Evolutionary conservation across 2,329 filamentous ascomycete species (phyloP).

Genomic region (Claviceps arundinis): DNA sequence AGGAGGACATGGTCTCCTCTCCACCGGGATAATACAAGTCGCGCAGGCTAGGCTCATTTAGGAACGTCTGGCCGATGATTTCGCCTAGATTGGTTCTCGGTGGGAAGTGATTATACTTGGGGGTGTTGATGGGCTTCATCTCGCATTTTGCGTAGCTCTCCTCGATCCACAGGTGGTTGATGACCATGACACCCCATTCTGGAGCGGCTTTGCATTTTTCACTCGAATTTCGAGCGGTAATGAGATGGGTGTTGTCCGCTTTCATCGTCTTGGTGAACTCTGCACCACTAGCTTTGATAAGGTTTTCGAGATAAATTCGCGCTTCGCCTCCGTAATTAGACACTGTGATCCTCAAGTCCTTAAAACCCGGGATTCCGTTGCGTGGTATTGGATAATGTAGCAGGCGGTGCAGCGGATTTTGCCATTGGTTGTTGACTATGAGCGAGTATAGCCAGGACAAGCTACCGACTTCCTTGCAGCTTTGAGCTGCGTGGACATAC

Average conservation of each 20-base stretch:
- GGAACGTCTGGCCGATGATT: constrained; percentile 76
- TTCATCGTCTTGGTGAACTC: constrained; percentile 93
- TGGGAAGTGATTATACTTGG: constrained; percentile 77
- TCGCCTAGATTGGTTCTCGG: constrained; percentile 82
- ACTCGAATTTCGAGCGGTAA: constrained; percentile 78
- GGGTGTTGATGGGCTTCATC: constrained; percentile 55
- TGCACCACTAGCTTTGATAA: constrained; percentile 72
- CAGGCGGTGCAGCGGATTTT: constrained; percentile 66
- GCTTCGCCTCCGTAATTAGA: constrained; percentile 97
- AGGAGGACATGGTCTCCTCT: constrained; percentile 28
- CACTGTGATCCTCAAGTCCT: constrained; percentile 65
- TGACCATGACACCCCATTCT: constrained; percentile 81
- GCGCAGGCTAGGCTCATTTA: constrained; percentile 50
- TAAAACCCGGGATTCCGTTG: constrained; percentile 66
- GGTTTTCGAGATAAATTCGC: constrained; percentile 81
- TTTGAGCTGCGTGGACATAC: constrained; percentile 63
- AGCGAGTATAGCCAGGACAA: constrained; percentile 88
- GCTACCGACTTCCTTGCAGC: constrained; percentile 76
- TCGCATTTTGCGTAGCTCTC: constrained; percentile 90
- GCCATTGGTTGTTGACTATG: constrained; percentile 81
- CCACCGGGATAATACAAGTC: constrained; percentile 58
- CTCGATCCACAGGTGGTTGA: constrained; percentile 96
- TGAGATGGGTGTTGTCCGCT: constrained; percentile 86
- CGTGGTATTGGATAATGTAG: constrained; percentile 81
- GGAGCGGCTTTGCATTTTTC: constrained; percentile 87